Conservation (phyloP, 768 basidiomycete species). For the Pleurotus salmoneostramineus region DNA sequence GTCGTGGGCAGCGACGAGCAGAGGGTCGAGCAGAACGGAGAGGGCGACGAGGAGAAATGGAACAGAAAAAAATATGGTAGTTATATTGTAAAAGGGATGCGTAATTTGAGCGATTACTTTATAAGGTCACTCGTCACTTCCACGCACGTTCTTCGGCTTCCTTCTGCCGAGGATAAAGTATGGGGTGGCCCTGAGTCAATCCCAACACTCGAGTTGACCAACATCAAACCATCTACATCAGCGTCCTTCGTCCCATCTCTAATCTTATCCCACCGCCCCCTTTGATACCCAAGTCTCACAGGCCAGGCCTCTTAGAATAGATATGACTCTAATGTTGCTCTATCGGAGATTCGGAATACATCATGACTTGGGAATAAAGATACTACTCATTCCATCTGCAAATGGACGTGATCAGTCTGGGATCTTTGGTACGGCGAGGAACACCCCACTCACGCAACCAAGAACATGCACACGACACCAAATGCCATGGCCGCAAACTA, state of each 20-base stretch:
- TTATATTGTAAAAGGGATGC: background rate
- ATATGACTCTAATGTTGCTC: background rate
- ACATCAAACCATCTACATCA: background rate
- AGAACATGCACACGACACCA: constrained; percentile 88
- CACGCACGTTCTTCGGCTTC: constrained; percentile 55
- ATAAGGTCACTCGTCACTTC: constrained; percentile 15
- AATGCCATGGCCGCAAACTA: constrained; percentile 92
- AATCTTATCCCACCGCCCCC: background rate
- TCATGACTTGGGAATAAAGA: too few species aligned
- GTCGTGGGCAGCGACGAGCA: background rate
- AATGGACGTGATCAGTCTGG: background rate
- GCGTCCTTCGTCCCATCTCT: background rate
- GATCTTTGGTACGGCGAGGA: constrained; percentile 6
- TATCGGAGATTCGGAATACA: background rate
- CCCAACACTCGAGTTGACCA: background rate
- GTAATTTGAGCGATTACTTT: background rate
- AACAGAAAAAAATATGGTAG: constrained; percentile 8
- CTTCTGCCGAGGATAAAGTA: background rate
- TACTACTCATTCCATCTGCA: constrained; percentile 74
- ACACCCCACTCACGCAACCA: constrained; percentile 74
- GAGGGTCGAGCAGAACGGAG: constrained; percentile 4
- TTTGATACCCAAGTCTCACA: background rate
- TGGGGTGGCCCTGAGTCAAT: background rate
- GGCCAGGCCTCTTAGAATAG: background rate
- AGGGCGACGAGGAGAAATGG: constrained; percentile 18